Evolutionary conservation across 768 basidiomycete species (phyloP).

Genomic region (Boletus pseudo-olivaceus): DNA sequence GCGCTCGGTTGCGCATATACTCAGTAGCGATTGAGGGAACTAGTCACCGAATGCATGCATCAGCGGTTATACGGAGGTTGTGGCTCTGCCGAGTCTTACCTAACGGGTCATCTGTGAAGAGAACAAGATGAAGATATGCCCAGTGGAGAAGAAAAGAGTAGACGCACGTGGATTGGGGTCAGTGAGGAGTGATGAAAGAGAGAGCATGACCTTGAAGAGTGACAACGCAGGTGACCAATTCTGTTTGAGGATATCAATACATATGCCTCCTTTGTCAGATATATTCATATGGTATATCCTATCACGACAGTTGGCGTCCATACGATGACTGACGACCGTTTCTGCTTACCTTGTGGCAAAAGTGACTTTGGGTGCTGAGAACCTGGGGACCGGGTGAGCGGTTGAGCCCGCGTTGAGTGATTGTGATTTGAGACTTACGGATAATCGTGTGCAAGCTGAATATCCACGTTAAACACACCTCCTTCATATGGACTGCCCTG

Average conservation of each 20-base stretch:
- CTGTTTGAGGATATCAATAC: slow-evolving; percentile 88
- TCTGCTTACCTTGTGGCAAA: slow-evolving; percentile 64
- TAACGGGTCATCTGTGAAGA: slow-evolving; percentile 59
- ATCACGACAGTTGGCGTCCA: background rate
- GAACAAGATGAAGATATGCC: slow-evolving; percentile 8
- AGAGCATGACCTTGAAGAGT: slow-evolving; percentile 91
- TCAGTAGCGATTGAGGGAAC: slow-evolving; percentile 73
- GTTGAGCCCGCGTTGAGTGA: background rate
- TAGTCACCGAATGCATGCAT: slow-evolving; percentile 18
- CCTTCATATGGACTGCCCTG: slow-evolving; percentile 82
- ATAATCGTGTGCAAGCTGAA: slow-evolving; percentile 68
- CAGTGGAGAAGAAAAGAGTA: background rate
- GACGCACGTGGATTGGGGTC: slow-evolving; percentile 89
- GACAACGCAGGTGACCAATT: slow-evolving; percentile 95
- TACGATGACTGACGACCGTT: background rate
- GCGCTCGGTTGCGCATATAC: slow-evolving; percentile 58
- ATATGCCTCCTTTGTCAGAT: slow-evolving; percentile 72
- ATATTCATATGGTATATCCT: slow-evolving; percentile 93
- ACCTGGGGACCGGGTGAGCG: slow-evolving; percentile 39
- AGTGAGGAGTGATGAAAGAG: slow-evolving; percentile 86
- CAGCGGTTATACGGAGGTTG: background rate
- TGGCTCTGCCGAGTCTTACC: slow-evolving; percentile 37
- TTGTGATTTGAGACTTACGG: slow-evolving; percentile 45
- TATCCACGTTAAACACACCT: slow-evolving; percentile 67
- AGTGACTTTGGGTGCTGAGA: slow-evolving; percentile 73